Conservation (phyloP, 176 grass and related monocot species). For the Triticum urartu region DNA sequence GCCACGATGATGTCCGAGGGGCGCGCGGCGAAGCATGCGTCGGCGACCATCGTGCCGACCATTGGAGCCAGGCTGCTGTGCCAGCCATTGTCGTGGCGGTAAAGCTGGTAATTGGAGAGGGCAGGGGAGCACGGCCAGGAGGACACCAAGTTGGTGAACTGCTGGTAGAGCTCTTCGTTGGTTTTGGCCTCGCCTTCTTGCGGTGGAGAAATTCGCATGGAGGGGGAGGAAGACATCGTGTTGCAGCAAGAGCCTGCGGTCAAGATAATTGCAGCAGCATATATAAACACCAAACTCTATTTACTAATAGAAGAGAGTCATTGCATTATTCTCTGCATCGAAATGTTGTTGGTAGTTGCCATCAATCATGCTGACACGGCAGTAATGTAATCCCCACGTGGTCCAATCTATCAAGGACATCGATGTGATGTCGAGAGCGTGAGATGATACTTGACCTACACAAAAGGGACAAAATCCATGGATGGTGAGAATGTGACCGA, state of each 20-base stretch:
- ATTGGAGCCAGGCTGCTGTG: background rate
- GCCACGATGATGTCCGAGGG: slow-evolving; percentile 25
- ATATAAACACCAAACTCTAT: too few relatives aligned
- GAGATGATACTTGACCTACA: too few relatives aligned
- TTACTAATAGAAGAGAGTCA: too few relatives aligned
- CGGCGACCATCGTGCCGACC: slow-evolving; percentile 13
- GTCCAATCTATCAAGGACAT: too few relatives aligned
- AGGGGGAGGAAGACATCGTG: background rate
- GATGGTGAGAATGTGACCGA: too few relatives aligned
- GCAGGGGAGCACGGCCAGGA: background rate
- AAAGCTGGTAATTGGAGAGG: background rate
- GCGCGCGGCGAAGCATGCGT: slow-evolving; percentile 8
- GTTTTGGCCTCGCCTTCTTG: background rate
- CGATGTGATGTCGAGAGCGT: too few relatives aligned
- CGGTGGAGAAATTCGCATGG: background rate
- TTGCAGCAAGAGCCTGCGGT: background rate
- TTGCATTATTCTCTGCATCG: too few relatives aligned
- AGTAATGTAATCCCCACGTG: too few relatives aligned
- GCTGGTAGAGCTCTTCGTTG: slow-evolving; percentile 27
- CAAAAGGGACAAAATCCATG: too few relatives aligned
- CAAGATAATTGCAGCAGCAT: background rate
- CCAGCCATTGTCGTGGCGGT: slow-evolving; percentile 26
- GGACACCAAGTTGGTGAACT: background rate
- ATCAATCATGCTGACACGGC: too few relatives aligned
- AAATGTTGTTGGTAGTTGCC: too few relatives aligned